Evolutionary conservation across 306 rosid genomes (phyloP).

Genomic region (Castanea mollissima): DNA sequence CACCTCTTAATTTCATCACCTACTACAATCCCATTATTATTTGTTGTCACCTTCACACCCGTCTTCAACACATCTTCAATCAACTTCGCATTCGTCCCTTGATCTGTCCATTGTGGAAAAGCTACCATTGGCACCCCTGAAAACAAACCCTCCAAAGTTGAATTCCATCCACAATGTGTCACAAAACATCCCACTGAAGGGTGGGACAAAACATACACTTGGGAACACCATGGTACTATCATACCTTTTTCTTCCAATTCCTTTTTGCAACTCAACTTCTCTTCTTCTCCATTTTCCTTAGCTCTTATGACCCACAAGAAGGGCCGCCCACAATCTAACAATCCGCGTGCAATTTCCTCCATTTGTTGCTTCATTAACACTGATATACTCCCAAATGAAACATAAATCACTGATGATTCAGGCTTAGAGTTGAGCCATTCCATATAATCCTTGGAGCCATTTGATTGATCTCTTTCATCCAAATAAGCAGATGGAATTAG

Average conservation of each 20-base stretch:
- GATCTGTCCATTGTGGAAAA: too few relatives aligned
- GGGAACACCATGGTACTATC: background rate
- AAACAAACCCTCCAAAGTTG: too few relatives aligned
- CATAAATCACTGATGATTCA: background rate
- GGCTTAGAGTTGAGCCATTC: too few relatives aligned
- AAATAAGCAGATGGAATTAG: too few relatives aligned
- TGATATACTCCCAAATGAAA: conserved; percentile 19
- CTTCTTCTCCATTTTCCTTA: background rate
- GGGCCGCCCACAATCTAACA: conserved; percentile 6
- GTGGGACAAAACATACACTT: background rate
- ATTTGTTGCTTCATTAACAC: background rate
- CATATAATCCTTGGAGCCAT: too few relatives aligned
- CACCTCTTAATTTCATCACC: conserved; percentile 20
- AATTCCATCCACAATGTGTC: too few relatives aligned
- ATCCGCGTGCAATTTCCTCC: conserved; percentile 9
- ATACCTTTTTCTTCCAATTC: conserved; percentile 13
- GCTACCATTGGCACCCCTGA: too few relatives aligned
- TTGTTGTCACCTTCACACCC: conserved; percentile 4
- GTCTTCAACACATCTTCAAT: conserved; percentile 5
- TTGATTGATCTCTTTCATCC: too few relatives aligned
- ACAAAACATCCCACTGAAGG: background rate
- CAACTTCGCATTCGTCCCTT: too few relatives aligned
- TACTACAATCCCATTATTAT: conserved; percentile 1
- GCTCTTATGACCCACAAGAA: conserved; percentile 21
- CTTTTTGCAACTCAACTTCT: conserved; percentile 4